Conservation (phyloP, 2,329 filamentous ascomycete species). For the Fusarium denticulatum region DNA sequence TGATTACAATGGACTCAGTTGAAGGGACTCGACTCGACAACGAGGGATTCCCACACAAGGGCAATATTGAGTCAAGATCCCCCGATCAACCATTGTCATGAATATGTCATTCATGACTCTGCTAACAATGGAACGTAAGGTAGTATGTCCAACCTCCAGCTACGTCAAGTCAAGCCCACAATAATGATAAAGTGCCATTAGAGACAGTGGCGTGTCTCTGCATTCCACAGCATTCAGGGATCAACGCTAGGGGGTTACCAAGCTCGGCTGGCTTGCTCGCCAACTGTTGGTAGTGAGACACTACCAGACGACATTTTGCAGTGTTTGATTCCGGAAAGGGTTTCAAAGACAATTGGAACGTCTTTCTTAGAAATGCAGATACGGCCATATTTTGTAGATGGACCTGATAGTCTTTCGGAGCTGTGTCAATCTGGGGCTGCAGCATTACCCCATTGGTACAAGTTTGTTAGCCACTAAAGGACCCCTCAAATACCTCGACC, state of each 20-base stretch:
- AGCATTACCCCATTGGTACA: conserved; percentile 27
- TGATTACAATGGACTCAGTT: neutral
- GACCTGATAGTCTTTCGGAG: neutral
- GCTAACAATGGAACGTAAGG: neutral
- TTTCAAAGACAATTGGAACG: conserved; percentile 12
- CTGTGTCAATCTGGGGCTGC: conserved; percentile 16
- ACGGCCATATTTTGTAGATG: conserved; percentile 13
- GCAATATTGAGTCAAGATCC: conserved; percentile 2
- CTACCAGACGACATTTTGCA: conserved; percentile 7
- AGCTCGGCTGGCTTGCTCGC: conserved; percentile 33
- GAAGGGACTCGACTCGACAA: neutral
- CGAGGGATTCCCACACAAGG: neutral
- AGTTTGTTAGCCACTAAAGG: conserved; percentile 19
- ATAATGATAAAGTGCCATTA: conserved; percentile 1
- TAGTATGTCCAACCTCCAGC: conserved; percentile 12
- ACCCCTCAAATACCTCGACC: conserved; percentile 15
- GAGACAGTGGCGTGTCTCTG: conserved; percentile 27
- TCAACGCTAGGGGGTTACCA: conserved; percentile 28
- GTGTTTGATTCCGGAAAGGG: conserved; percentile 29
- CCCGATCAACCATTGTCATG: conserved; percentile 3
- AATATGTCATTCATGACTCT: conserved; percentile 1
- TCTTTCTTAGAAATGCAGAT: conserved; percentile 23
- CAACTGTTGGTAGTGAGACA: conserved; percentile 22
- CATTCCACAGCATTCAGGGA: conserved; percentile 33
- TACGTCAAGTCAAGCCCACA: conserved; percentile 23